Base-by-base conservation (phyloP, 1,284 basidiomycete genomes). In the Coniferiporia sulphurascens region DNA sequence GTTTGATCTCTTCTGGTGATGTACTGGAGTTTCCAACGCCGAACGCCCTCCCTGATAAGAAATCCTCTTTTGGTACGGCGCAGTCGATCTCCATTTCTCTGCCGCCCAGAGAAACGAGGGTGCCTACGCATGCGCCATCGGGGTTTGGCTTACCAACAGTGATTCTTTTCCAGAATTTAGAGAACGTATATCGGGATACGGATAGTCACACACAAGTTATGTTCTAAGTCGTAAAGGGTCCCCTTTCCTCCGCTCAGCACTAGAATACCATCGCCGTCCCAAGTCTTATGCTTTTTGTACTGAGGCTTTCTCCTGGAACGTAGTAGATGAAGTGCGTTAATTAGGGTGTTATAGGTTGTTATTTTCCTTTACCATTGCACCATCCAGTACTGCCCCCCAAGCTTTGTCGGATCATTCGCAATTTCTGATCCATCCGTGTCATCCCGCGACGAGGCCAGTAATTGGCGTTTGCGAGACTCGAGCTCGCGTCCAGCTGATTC, bases 211-310 rank as follows among this genome's bases (percentile, higher is more conserved):
- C 70, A 85, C 89, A 74, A 69, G 73, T 80, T 83, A 38, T 84
- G 84, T 52, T 88, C 84, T 21, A 77, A 72, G 63, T 86, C 84
- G 61, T 82, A 83, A 22, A 90, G 70, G 4, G 74, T 79, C 51
- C 79, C 81, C 64, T 75, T 81, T 12, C 68, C 69, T 6, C 73
- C 76, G 55, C 68, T 76, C 13, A 84, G 74, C 15, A 83, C 80
- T 6, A 91, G 73, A n/a, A 90, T 76, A 17, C 80, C 87, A 68
- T 89, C 87, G 38, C 87, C 90, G 64, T 96, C 92, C 94, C 93
- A 96, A 0, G 91, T 94, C 73, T 95, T 96, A 71, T 96, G 88
- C 72, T 95, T 96, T 72, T 85, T 89, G 35, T 78, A 76, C 71
- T 95, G 92, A 32, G 83, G 89, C 61, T 79, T 83, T 56, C 93